Conservation (phyloP, 1,284 basidiomycete genomes). For the Golubevia pallescens region DNA sequence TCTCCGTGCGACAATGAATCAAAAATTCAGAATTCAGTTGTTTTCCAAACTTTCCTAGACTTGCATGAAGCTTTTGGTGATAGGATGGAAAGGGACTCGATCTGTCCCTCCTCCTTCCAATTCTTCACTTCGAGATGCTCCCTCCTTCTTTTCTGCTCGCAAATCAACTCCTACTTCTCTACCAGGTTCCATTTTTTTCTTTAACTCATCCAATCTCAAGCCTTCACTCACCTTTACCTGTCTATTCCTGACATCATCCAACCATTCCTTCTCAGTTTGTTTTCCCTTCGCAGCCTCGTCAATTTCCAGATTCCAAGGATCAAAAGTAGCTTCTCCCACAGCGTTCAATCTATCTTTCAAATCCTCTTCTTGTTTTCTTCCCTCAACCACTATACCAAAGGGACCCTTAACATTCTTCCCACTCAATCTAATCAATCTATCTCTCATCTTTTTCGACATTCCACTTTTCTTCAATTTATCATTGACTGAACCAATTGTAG, state of each 20-base stretch:
- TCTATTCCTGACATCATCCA: constrained; percentile 6
- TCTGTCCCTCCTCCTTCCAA: no score
- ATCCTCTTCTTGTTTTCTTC: background rate
- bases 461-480: constrained; percentile 18
- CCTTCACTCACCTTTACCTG: constrained; percentile 5
- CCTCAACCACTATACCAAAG: background rate
- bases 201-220: no score
- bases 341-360: background rate
- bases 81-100: no score
- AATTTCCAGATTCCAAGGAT: background rate
- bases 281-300: constrained; percentile 1
- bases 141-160: no score
- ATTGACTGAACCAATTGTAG: constrained; percentile 3
- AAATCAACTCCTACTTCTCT: no score
- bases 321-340: background rate
- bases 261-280: constrained; percentile 4
- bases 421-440: constrained; percentile 16
- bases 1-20: no score
- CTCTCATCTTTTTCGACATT: constrained; percentile 34
- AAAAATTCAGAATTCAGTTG: no score
- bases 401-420: background rate
- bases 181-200: no score
- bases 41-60: no score
- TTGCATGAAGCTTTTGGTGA: no score
- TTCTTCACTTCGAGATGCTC: no score